Percentiles rank a stretch among this genome's conserved stretches.
phyloP scores from a whole-genome alignment of 306 rosid species.

The Glycyrrhiza uralensis region DNA sequence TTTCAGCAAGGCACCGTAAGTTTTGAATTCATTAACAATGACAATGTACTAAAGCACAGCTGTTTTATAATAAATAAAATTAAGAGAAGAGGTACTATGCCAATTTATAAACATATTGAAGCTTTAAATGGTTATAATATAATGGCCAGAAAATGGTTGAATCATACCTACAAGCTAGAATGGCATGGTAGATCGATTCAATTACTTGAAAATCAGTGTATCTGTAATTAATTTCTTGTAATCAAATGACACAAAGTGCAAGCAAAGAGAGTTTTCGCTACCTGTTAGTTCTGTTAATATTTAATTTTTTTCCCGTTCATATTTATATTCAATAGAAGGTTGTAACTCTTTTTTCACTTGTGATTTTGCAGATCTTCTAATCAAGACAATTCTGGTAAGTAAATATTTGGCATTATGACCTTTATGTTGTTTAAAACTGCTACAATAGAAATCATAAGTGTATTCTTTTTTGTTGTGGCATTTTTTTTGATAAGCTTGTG shows the following conservation, averaged over 20 bases:
- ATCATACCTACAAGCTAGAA: neutral
- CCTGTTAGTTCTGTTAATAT: no score
- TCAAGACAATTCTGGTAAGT: slow-evolving; percentile 59
- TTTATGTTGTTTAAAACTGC: neutral
- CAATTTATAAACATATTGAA: neutral
- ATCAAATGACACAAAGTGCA: no score
- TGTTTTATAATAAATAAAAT: slow-evolving; percentile 4
- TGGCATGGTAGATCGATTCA: neutral
- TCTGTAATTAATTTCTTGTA: no score
- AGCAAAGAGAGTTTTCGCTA: no score
- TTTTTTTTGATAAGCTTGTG: no score
- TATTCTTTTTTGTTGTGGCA: neutral
- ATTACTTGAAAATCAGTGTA: no score
- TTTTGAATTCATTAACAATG: slow-evolving; percentile 22
- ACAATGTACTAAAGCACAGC: neutral
- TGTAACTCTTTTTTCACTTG: slow-evolving; percentile 9
- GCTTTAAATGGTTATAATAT: slow-evolving; percentile 4
- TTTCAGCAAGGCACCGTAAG: slow-evolving; percentile 78
- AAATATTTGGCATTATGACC: neutral
- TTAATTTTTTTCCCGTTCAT: neutral
- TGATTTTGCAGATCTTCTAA: slow-evolving; percentile 60
- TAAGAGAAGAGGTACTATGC: slow-evolving; percentile 4
- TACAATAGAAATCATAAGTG: neutral
- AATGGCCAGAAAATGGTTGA: neutral
- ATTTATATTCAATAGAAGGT: neutral